These are phyloP conservation scores for Colletotrichum gigasporum DNA, from an alignment of 2,329 filamentous ascomycete species.

Conservation along the genomic window DNA sequence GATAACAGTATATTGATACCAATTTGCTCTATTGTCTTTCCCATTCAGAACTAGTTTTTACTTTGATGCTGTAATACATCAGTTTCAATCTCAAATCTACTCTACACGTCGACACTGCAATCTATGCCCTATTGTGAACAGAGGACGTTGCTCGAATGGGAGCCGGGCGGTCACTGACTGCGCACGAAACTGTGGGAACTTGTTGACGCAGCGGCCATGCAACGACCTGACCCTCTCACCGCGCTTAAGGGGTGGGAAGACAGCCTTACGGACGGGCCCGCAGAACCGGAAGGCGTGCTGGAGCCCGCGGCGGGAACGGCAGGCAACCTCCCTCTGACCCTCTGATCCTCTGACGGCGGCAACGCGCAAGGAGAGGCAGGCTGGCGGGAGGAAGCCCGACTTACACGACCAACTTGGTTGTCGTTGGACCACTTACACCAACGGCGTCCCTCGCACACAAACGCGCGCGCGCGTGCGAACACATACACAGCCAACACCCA, in stretches of 20 bases:
- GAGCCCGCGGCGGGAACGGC: slow-evolving; percentile 5
- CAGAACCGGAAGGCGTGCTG: too few relatives aligned
- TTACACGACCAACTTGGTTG: not conserved
- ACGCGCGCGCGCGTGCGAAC: too few relatives aligned
- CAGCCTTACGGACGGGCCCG: not conserved
- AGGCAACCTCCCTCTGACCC: too few relatives aligned
- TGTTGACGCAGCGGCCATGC: too few relatives aligned
- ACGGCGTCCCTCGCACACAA: too few relatives aligned
- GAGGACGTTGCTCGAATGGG: not conserved
- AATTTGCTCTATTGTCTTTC: not conserved
- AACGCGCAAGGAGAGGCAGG: not conserved
- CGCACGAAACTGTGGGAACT: too few relatives aligned
- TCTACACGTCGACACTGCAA: too few relatives aligned
- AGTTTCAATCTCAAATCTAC: too few relatives aligned
- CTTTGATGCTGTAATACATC: too few relatives aligned
- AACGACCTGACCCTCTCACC: not conserved
- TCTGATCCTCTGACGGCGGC: too few relatives aligned
- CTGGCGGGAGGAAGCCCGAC: not conserved
- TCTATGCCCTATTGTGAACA: too few relatives aligned
- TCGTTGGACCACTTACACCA: slow-evolving; percentile 13
- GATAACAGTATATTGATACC: slow-evolving; percentile 20
- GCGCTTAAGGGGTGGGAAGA: slow-evolving; percentile 4
- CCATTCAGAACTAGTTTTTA: not conserved
- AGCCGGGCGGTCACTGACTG: too few relatives aligned
- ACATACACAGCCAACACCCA: not conserved